These are phyloP conservation scores for Sclerotiophoma versabilis DNA, from an alignment of 2,329 filamentous ascomycete species.

Conservation along the genomic window DNA sequence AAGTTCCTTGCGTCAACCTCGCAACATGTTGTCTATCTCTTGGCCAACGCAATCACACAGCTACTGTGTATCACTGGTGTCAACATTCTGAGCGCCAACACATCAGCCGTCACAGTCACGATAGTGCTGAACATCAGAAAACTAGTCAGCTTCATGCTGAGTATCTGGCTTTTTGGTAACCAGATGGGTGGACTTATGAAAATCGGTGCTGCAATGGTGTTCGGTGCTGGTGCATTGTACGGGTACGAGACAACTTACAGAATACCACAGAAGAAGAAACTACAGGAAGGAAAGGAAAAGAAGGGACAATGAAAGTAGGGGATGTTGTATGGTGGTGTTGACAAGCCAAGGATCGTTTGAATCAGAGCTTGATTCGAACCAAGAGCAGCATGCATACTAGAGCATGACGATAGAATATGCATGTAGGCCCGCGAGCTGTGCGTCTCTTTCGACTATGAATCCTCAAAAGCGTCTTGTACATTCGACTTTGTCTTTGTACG, in stretches of 20 bases:
- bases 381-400: background rate
- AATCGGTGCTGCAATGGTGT: constrained; percentile 83
- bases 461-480: no score
- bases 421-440: no score
- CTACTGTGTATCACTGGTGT: constrained; percentile 95
- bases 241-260: constrained; percentile 71
- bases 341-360: background rate
- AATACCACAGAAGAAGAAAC: constrained; percentile 50
- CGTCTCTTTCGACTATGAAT: no score
- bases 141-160: constrained; percentile 86
- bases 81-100: constrained; percentile 87
- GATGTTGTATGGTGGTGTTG: background rate
- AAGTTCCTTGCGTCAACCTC: constrained; percentile 56
- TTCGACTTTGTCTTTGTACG: no score
- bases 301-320: constrained; percentile 32
- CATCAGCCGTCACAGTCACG: constrained; percentile 91
- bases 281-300: constrained; percentile 30
- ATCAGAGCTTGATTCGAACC: background rate
- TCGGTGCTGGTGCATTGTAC: constrained; percentile 89
- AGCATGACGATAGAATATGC: background rate
- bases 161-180: constrained; percentile 95
- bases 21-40: constrained; percentile 73
- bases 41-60: constrained; percentile 85
- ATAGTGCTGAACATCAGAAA: constrained; percentile 97
- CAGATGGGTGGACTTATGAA: constrained; percentile 77